A percentile compares a stretch with the other conserved stretches of the same genome.
phyloP scores from a whole-genome alignment of 129 eudicot genomes.

The Pseudognaphalium luteoalbum region DNA sequence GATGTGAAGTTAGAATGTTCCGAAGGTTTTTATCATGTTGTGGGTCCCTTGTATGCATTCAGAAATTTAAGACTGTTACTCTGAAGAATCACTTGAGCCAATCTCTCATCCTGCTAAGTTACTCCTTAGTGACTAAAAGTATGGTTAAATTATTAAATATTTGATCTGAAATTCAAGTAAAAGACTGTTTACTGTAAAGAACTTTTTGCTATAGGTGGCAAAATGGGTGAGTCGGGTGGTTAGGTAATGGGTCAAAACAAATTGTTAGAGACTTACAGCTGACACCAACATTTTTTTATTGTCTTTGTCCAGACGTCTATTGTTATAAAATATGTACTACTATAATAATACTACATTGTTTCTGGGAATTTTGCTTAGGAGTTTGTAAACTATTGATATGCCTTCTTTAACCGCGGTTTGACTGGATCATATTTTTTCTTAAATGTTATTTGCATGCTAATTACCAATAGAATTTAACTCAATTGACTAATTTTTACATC shows the following conservation, averaged over 20 bases:
- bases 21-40: constrained; percentile 3
- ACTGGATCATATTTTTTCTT: no score
- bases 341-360: no score
- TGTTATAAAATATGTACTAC: no score
- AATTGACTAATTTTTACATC: not conserved
- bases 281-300: not conserved
- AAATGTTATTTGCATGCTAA: no score
- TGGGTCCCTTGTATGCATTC: not conserved
- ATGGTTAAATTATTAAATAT: not conserved
- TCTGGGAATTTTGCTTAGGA: no score
- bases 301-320: not conserved
- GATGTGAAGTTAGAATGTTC: not conserved
- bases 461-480: no score
- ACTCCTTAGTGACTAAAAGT: not conserved
- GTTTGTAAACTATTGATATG: no score
- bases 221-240: not conserved
- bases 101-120: not conserved
- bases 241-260: not conserved
- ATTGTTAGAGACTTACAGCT: not conserved
- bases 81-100: not conserved
- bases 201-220: not conserved
- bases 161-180: not conserved
- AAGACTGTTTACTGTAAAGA: not conserved
- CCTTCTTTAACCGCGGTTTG: no score
- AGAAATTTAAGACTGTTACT: not conserved